Evolutionary conservation across 345 rosid species (phyloP).

Genomic region (Nasturtium officinale): DNA sequence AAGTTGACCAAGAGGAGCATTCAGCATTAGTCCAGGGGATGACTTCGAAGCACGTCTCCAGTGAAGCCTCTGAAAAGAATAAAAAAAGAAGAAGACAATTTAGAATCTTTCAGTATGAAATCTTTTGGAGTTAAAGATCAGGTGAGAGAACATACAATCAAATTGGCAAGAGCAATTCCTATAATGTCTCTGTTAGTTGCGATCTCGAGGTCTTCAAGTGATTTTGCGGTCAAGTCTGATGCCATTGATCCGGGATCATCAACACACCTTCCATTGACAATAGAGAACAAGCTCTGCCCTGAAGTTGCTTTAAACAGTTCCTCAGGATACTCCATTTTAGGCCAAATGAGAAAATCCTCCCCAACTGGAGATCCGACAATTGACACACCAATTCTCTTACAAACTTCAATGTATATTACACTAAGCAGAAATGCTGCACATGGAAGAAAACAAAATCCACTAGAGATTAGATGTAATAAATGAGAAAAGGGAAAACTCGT

Average conservation of each 20-base stretch:
- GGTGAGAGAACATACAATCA: conserved; percentile 64
- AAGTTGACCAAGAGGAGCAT: conserved; percentile 77
- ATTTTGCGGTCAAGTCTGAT: conserved; percentile 78
- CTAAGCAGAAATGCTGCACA: conserved; percentile 83
- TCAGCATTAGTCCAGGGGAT: conserved; percentile 78
- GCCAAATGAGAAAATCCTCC: conserved; percentile 97
- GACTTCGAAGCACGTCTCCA: conserved; percentile 92
- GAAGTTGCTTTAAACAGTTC: conserved; percentile 80
- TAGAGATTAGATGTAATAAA: neutral
- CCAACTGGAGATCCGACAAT: conserved; percentile 96
- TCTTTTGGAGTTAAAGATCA: conserved; percentile 10
- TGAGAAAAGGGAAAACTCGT: conserved; percentile 13
- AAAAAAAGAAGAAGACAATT: neutral
- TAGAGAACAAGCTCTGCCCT: conserved; percentile 83
- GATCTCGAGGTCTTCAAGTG: conserved; percentile 78
- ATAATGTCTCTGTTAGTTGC: conserved; percentile 83
- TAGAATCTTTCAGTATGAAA: conserved; percentile 6
- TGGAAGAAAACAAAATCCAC: conserved; percentile 4
- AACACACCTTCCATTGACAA: conserved; percentile 86
- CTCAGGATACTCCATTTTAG: conserved; percentile 80
- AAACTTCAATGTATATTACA: conserved; percentile 91
- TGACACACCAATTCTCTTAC: conserved; percentile 68
- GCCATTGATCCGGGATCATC: conserved; percentile 90
- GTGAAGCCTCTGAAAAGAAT: conserved; percentile 69
- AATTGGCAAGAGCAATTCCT: conserved; percentile 91